phyloP scores from a whole-genome alignment of 2,329 filamentous ascomycete genomes.

The Rhynchosporium graminicola region DNA sequence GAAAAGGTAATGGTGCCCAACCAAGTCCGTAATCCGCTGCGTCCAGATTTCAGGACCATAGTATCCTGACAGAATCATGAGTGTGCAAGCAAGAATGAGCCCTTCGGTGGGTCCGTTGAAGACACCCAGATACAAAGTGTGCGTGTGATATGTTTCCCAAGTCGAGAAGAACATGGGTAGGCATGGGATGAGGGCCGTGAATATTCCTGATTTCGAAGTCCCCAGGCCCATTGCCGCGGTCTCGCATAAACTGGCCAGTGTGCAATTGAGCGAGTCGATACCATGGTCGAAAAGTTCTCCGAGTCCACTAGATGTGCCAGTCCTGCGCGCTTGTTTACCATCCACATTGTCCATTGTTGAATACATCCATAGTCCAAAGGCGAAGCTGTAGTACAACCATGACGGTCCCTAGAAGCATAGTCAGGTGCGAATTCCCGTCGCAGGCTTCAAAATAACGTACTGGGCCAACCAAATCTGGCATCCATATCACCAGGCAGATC shows the following conservation, averaged over 20 bases:
- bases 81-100: constrained; percentile 78
- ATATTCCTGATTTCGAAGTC: constrained; percentile 78
- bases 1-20: constrained; percentile 59
- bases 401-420: constrained; percentile 66
- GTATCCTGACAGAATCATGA: constrained; percentile 86
- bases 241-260: constrained; percentile 85
- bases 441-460: constrained; percentile 51
- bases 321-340: constrained; percentile 93
- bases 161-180: constrained; percentile 99
- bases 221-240: constrained; percentile 92
- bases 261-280: constrained; percentile 97
- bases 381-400: constrained; percentile 97
- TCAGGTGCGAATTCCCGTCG: constrained; percentile 22
- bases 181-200: constrained; percentile 88
- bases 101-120: constrained; percentile 98
- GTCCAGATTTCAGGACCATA: constrained; percentile 90
- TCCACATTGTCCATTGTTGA: constrained; percentile 99
- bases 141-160: constrained; percentile 99
- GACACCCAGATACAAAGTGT: constrained; percentile 92
- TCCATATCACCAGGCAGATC: constrained; percentile 67
- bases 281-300: constrained; percentile 98
- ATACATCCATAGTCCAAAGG: constrained; percentile 95
- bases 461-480: constrained; percentile 89
- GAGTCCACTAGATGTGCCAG: constrained; percentile 89
- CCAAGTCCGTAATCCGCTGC: constrained; percentile 66